Evolutionary conservation across 257 asterid species (phyloP), one percentile per base, ranked within the genome.

Genomic region (Coffea canephora): DNA sequence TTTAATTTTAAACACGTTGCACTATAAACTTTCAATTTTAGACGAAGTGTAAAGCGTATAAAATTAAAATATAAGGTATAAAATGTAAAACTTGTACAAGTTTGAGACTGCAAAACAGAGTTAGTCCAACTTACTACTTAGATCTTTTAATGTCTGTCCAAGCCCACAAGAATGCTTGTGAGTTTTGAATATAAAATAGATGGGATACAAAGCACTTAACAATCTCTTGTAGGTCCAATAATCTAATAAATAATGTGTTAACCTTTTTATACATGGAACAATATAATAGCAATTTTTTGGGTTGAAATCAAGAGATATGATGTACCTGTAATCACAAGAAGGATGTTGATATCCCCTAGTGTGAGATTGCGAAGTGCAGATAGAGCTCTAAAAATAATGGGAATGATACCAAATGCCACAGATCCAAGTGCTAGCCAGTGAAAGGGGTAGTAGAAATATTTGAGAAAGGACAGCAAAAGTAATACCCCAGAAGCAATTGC

Each of bases 341-440:
- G 98, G 79, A 91, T 88, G 91, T 95, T 91, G 81, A 93, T 84
- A 7, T 93, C 81, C 3, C 84, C 98, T 16, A 93, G 81, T 0
- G 80, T 82, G 62, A 80, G 25, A 27, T 90, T 91, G 23, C 91
- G 89, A 3, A 85, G 16, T 1, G 98, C 90, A 0, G 88, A 86
- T 3, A 87, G 0, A 4, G 93, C 91, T 77, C 86, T 91, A 0
- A 89, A 80, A 49, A 85, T 1, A 69, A 95, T 82, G 0, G 97
- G 99, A 1, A 86, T 72, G 12, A 91, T 84, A 14, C 99, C 99
- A 21, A 89, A 87, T 0, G 84, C 92, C 10, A 92, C 87, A 0
- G 96, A 89, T 1, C 64, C 98, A 65, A 93, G 70, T 0, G 98
- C 96, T 31, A 93, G 57, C 98, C 98, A 95, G 27, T 83, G 79